Percentiles rank a stretch among this genome's conserved stretches.
Conservation (phyloP, 2,329 filamentous ascomycete species). For the Torrubiellomyces zombiae region DNA sequence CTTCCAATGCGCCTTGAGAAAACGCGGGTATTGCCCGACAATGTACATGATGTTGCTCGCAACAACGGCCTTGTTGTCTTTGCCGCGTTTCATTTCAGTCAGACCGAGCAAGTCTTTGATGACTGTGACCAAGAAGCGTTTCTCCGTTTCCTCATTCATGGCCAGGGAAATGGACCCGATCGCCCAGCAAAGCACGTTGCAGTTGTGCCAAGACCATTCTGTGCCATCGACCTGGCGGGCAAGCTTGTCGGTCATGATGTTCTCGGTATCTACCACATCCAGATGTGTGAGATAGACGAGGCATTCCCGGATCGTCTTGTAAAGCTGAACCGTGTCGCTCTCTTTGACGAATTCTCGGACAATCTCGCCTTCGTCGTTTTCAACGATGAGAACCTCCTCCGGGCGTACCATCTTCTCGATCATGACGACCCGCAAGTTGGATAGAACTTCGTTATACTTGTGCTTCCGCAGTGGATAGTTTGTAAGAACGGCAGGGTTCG, state of each 20-base stretch:
- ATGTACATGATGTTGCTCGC: conserved; percentile 99
- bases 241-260: conserved; percentile 98
- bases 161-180: conserved; percentile 96
- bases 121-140: conserved; percentile 93
- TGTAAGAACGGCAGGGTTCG: conserved; percentile 67
- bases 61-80: conserved; percentile 98
- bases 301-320: conserved; percentile 97
- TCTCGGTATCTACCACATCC: conserved; percentile 92
- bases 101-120: conserved; percentile 95
- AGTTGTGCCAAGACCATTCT: conserved; percentile 99
- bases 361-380: conserved; percentile 98
- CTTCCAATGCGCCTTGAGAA: conserved; percentile 98
- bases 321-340: conserved; percentile 95
- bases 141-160: conserved; percentile 99
- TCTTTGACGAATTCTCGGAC: conserved; percentile 99
- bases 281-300: conserved; percentile 93
- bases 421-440: conserved; percentile 92
- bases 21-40: conserved; percentile 94
- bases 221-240: conserved; percentile 84
- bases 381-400: conserved; percentile 96
- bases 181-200: conserved; percentile 98
- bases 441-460: conserved; percentile 89
- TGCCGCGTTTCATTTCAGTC: conserved; percentile 98
- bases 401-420: conserved; percentile 99
- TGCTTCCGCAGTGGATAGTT: conserved; percentile 94